phyloP scores from a whole-genome alignment of 768 basidiomycete genomes.

The Phylloporus sp. region DNA sequence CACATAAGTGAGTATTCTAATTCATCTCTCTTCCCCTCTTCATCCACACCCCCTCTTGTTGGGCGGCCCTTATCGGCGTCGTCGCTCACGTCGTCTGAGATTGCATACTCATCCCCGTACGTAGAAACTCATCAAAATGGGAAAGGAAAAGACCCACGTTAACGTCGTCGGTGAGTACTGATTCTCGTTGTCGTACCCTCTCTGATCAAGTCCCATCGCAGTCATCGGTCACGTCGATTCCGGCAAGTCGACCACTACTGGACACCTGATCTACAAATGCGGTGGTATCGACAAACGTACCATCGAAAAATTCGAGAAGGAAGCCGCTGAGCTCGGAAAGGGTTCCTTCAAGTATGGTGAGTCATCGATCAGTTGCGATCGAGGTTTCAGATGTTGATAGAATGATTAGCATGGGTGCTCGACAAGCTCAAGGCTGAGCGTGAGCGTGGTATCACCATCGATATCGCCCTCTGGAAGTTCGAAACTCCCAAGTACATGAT shows the following conservation, averaged over 20 bases:
- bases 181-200: conserved; percentile 11
- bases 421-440: conserved; percentile 99
- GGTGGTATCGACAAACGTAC: conserved; percentile 99
- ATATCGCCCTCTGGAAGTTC: conserved; percentile 99
- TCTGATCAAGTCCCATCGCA: conserved; percentile 37
- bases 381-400: conserved; percentile 17
- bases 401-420: conserved; percentile 88
- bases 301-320: conserved; percentile 99
- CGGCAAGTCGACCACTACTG: conserved; percentile 99
- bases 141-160: conserved; percentile 95
- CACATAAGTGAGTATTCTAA: conserved; percentile 38
- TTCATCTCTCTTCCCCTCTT: neutral
- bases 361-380: conserved; percentile 30
- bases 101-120: conserved; percentile 11
- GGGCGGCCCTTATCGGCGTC: conserved; percentile 14
- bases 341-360: conserved; percentile 96
- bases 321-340: conserved; percentile 99
- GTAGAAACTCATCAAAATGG: conserved; percentile 71
- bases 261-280: conserved; percentile 99
- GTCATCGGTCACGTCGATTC: conserved; percentile 99
- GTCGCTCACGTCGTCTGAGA: conserved; percentile 1
- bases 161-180: conserved; percentile 86
- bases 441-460: conserved; percentile 99
- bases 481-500: conserved; percentile 97
- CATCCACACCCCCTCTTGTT: conserved; percentile 20